Evolutionary conservation across 257 asterid genomes (phyloP).

Genomic region (Plantago major): DNA sequence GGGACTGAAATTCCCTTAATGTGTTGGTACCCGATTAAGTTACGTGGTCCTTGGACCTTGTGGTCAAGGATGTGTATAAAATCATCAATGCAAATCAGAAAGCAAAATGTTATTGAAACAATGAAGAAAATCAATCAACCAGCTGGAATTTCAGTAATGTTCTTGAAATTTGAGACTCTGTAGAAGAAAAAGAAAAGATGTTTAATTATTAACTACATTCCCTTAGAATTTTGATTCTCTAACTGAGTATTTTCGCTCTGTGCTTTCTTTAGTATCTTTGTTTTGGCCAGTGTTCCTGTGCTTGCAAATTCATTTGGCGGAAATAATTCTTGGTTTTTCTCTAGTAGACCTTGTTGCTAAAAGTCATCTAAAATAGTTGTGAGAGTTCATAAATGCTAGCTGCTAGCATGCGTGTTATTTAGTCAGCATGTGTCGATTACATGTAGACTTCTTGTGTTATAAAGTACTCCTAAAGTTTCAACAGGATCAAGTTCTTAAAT

Average conservation of each 20-base stretch:
- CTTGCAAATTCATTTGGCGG: background rate
- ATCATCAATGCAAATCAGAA: background rate
- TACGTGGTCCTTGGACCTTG: constrained; percentile 6
- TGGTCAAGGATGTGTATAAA: constrained; percentile 1
- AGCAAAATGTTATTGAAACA: background rate
- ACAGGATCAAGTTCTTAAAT: background rate
- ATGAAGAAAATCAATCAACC: background rate
- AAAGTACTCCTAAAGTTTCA: background rate
- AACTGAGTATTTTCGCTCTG: background rate
- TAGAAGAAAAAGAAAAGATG: background rate
- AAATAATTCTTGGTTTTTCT: no score
- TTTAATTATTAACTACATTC: background rate
- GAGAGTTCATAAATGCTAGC: no score
- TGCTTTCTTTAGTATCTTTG: background rate
- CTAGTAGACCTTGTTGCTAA: no score
- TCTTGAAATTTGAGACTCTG: background rate
- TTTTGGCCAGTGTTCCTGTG: background rate
- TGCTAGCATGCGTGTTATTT: no score
- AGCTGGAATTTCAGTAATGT: background rate
- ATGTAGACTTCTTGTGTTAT: background rate
- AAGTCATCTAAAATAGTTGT: no score
- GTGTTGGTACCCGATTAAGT: constrained; percentile 2
- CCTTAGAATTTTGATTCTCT: background rate
- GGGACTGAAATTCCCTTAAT: background rate
- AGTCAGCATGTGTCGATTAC: background rate